Evolutionary conservation across 805 yeast species (phyloP), one percentile per base, ranked within the genome.

Genomic region (Kuraishia capsulata): DNA sequence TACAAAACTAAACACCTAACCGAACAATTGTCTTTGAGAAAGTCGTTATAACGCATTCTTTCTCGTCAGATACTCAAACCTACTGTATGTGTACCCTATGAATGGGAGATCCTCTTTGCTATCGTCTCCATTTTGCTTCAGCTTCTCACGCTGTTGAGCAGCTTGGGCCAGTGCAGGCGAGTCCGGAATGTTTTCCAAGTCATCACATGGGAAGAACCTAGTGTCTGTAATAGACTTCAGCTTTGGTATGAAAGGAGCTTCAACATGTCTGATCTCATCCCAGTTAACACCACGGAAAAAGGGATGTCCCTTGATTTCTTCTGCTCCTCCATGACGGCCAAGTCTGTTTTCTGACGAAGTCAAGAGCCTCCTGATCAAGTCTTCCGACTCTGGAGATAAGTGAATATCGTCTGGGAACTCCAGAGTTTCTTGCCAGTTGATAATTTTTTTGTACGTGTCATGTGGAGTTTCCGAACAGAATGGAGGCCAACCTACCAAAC

Each of bases 191-290:
- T 85, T 86, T 58, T 90, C 96, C 52, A 90, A 68, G 55, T 90
- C 98, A 57, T 90, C 97, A 2, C 95, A 87, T 31, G 98, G 97
- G 87, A 92, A 92, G 67, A 90, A 90, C 50, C 97, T 72, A 0
- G 98, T 92, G 59, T 92, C 98, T 4, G 97, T 90, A 43, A 90
- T 82, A 10, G 95, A 82, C 48, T 88, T 76, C 54, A 92, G 71
- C 54, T 87, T 84, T 20, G 98, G 96, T 48, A 92, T 83, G 52
- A 88, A 88, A 18, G 97, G 97, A 3, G 96, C 96, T 49, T 81
- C 87, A 41, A 87, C 94, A 42, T 76, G 79, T 42, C 96, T 67
- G 41, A 88, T 88, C 14, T 85, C 76, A 38, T 80, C 79, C 97
- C 97, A 88, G 59, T 87, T 92, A 31, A 88, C 96, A n/a, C 97